phyloP scores from a whole-genome alignment of 1,139 yeast genomes.

The Pichia sp. region DNA sequence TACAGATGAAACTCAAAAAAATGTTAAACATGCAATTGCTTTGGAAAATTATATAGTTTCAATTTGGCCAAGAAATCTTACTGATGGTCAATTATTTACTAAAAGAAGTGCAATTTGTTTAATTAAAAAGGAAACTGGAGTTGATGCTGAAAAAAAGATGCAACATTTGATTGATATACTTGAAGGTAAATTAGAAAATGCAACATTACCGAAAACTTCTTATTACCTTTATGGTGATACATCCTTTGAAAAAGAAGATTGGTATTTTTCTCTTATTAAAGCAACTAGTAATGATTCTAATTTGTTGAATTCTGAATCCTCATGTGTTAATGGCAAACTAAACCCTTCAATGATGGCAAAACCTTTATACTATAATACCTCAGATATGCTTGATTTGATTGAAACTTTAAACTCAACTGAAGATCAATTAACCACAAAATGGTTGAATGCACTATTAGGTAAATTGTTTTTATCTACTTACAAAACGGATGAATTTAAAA shows the following conservation, averaged over 20 bases:
- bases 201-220: conserved; percentile 45
- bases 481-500: conserved; percentile 59
- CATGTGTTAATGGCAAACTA: conserved; percentile 21
- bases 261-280: conserved; percentile 79
- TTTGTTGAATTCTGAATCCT: background rate
- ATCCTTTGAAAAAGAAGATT: conserved; percentile 80
- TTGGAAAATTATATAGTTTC: conserved; percentile 63
- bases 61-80: conserved; percentile 74
- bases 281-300: conserved; percentile 46
- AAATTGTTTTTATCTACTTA: conserved; percentile 72
- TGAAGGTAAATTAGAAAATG: conserved; percentile 14
- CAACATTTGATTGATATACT: conserved; percentile 2
- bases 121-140: conserved; percentile 31
- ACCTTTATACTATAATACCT: conserved; percentile 65
- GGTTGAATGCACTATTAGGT: conserved; percentile 87
- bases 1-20: conserved; percentile 57
- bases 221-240: conserved; percentile 72
- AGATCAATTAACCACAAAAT: conserved; percentile 75
- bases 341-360: conserved; percentile 58
- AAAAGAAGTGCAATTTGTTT: conserved; percentile 76
- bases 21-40: conserved; percentile 75
- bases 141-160: conserved; percentile 20
- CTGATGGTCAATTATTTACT: conserved; percentile 74
- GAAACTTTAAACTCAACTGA: conserved; percentile 76
- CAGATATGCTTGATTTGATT: conserved; percentile 65